Evolutionary conservation across 768 basidiomycete species (phyloP).

Genomic region (Clitopilus passeckerianus): DNA sequence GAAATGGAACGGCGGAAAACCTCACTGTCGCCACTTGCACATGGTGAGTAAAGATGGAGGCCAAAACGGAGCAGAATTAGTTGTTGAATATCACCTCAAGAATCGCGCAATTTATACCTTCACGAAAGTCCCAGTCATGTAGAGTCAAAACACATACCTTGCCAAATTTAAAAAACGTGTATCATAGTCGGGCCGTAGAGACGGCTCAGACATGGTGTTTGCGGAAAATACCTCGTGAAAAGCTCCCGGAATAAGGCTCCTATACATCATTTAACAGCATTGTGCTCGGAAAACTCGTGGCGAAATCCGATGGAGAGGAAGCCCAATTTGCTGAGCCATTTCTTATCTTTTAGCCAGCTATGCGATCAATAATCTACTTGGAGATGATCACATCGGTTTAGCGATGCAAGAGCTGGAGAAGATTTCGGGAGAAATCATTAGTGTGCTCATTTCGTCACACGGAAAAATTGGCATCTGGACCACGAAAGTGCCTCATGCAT

Average conservation of each 20-base stretch:
- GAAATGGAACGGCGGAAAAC: slow-evolving; percentile 1
- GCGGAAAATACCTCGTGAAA: slow-evolving; percentile 8
- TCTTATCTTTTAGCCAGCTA: background rate
- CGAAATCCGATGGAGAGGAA: slow-evolving; percentile 10
- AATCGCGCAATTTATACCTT: slow-evolving; percentile 1
- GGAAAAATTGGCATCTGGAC: background rate
- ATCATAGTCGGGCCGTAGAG: slow-evolving; percentile 11
- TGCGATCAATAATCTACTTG: slow-evolving; percentile 1
- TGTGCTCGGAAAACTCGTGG: slow-evolving; percentile 4
- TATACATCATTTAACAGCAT: background rate
- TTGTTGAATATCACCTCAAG: background rate
- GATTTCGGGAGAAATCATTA: background rate
- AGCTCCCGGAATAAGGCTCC: slow-evolving; percentile 11
- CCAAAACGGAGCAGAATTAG: background rate
- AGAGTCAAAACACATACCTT: background rate
- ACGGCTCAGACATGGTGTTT: slow-evolving; percentile 10
- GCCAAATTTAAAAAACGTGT: slow-evolving; percentile 3
- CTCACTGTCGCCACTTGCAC: slow-evolving; percentile 72
- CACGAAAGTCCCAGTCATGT: background rate
- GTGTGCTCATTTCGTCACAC: background rate
- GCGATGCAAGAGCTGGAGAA: background rate
- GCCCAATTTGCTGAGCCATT: background rate
- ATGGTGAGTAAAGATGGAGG: slow-evolving; percentile 26
- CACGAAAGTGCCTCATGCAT: background rate
- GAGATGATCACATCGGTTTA: slow-evolving; percentile 2